These are phyloP conservation scores for Chaetomiaceae sp. DNA, from an alignment of 2,329 filamentous ascomycete genomes.

Conservation along the genomic window DNA sequence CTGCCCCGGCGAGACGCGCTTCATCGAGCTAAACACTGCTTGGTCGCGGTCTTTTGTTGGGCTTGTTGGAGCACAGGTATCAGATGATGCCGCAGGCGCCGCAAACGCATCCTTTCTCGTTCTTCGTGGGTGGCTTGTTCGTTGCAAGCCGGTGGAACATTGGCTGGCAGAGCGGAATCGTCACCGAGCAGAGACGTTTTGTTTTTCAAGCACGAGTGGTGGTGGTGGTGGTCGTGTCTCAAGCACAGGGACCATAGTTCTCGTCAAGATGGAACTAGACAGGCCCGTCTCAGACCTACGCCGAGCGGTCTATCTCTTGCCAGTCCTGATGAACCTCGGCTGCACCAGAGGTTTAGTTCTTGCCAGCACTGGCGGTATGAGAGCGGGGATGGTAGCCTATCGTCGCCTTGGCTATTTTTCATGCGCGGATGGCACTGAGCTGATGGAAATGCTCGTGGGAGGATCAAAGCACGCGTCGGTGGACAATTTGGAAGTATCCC, in stretches of 20 bases:
- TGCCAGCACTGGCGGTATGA: too few relatives aligned
- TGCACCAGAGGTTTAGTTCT: too few relatives aligned
- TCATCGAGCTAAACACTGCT: not conserved
- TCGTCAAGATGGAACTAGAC: not conserved
- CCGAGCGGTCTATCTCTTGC: not conserved
- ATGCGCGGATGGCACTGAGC: too few relatives aligned
- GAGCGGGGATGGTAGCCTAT: too few relatives aligned
- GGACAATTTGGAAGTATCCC: too few relatives aligned
- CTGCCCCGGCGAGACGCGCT: not conserved
- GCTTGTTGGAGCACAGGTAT: not conserved
- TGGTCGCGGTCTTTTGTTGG: not conserved
- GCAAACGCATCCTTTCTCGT: not conserved
- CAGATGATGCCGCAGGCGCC: not conserved
- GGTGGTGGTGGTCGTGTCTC: not conserved
- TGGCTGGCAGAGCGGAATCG: too few relatives aligned
- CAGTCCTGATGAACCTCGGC: not conserved
- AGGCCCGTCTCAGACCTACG: not conserved
- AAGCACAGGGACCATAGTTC: not conserved
- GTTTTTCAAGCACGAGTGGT: too few relatives aligned
- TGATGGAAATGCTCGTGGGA: too few relatives aligned
- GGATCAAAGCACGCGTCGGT: too few relatives aligned
- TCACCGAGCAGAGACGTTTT: too few relatives aligned
- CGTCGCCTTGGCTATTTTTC: too few relatives aligned
- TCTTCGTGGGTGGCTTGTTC: not conserved
- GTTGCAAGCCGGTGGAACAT: not conserved